phyloP scores from a whole-genome alignment of 208 protist genomes.

The Blechomonas ayalai region DNA sequence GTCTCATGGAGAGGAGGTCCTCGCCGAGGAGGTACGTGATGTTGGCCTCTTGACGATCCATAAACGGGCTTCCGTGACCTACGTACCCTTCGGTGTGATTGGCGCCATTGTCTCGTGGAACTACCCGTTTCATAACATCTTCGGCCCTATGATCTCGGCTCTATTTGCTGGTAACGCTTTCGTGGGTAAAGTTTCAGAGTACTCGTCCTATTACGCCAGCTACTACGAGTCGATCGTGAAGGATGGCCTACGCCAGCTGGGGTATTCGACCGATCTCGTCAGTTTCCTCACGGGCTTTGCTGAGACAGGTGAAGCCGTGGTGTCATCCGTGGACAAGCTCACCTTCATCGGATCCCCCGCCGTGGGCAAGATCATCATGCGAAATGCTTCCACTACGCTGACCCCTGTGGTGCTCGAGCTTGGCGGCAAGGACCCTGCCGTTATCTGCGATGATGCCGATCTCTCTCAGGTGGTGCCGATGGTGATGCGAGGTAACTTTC shows the following conservation, averaged over 20 bases:
- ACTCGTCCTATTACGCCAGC: constrained; percentile 85
- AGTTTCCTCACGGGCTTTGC: constrained; percentile 91
- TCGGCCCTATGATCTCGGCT: constrained; percentile 90
- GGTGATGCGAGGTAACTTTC: constrained; percentile 86
- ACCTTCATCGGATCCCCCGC: constrained; percentile 89
- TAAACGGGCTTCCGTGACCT: constrained; percentile 80
- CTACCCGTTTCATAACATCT: constrained; percentile 95
- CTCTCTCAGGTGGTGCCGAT: constrained; percentile 83
- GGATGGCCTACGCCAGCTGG: constrained; percentile 76
- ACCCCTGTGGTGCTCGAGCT: constrained; percentile 93
- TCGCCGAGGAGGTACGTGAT: constrained; percentile 73
- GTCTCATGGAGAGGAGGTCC: constrained; percentile 66
- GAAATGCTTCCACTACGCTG: constrained; percentile 81
- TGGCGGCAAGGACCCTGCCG: constrained; percentile 92
- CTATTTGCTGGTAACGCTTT: constrained; percentile 94
- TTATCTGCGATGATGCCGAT: constrained; percentile 90
- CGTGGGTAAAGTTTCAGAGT: constrained; percentile 93
- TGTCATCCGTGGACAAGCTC: constrained; percentile 88
- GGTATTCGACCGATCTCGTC: constrained; percentile 88
- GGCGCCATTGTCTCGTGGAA: constrained; percentile 93
- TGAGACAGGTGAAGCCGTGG: constrained; percentile 85
- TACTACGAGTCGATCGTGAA: constrained; percentile 91
- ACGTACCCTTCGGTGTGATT: constrained; percentile 88
- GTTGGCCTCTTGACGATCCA: constrained; percentile 85
- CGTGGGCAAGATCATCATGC: constrained; percentile 89